Evolutionary conservation across 805 yeast species (phyloP).

Genomic region (Hanseniaspora valbyensis): DNA sequence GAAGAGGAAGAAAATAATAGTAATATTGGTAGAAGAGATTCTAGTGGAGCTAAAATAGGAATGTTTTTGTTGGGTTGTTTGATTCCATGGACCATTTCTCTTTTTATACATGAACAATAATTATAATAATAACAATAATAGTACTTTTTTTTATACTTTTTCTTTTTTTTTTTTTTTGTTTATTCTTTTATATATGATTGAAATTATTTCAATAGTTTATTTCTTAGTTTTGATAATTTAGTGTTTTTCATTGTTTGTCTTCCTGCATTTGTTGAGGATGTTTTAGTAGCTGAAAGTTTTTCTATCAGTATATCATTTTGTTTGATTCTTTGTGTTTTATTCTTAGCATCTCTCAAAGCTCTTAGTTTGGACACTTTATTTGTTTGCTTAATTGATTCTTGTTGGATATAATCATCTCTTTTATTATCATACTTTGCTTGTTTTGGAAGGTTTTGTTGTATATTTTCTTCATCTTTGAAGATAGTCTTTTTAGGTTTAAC

Average conservation of each 20-base stretch:
- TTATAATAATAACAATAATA: not conserved
- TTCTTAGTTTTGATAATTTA: slow-evolving; percentile 8
- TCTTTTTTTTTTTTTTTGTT: no score
- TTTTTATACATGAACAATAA: not conserved
- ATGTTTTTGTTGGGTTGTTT: slow-evolving; percentile 7
- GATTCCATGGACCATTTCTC: slow-evolving; percentile 5
- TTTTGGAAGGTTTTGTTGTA: slow-evolving; percentile 4
- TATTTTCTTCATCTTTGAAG: slow-evolving; percentile 26
- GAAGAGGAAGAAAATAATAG: not conserved
- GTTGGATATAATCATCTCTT: slow-evolving; percentile 10
- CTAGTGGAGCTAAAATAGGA: not conserved
- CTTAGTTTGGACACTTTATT: slow-evolving; percentile 16
- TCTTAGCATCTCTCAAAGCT: slow-evolving; percentile 9
- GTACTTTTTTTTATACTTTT: no score
- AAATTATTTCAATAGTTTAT: slow-evolving; percentile 3
- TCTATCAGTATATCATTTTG: slow-evolving; percentile 8
- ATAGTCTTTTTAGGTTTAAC: slow-evolving; percentile 28
- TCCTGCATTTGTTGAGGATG: not conserved
- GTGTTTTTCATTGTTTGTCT: slow-evolving; percentile 8
- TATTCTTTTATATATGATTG: no score
- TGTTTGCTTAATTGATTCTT: slow-evolving; percentile 15
- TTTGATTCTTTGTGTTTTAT: slow-evolving; percentile 12
- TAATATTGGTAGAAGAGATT: not conserved
- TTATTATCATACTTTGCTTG: slow-evolving; percentile 8
- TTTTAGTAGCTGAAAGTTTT: not conserved